Percentiles rank a stretch among this genome's conserved stretches.
Evolutionary conservation across 345 rosid species (phyloP).

Genomic region (Lumnitzera racemosa): DNA sequence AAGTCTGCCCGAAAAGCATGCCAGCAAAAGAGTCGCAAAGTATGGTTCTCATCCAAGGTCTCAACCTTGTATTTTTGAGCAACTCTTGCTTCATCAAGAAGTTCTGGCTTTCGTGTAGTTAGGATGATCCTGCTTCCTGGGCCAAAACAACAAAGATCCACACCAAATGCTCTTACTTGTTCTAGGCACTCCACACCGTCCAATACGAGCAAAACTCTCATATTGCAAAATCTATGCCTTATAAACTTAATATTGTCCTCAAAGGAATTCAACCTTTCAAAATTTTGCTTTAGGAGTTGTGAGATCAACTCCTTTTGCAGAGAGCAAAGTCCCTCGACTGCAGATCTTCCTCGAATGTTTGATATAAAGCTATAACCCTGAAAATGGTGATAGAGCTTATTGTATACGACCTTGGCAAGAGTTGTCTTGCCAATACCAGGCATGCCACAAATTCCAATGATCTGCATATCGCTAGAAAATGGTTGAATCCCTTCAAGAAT

Average conservation of each 20-base stretch:
- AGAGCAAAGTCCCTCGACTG: not conserved
- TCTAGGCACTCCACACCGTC: not conserved
- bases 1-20: not conserved
- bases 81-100: not conserved
- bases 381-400: not conserved
- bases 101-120: not conserved
- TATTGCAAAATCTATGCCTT: not conserved
- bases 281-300: not conserved
- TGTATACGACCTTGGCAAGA: slow-evolving; percentile 8
- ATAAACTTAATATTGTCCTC: not conserved
- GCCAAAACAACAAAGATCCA: not conserved
- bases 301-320: not conserved
- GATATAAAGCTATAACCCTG: not conserved
- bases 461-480: not conserved
- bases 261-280: not conserved
- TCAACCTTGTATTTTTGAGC: not conserved
- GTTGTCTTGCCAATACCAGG: slow-evolving; percentile 10
- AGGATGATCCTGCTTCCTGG: not conserved
- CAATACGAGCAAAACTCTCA: not conserved
- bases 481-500: not conserved
- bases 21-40: not conserved
- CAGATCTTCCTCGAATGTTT: not conserved
- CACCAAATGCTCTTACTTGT: not conserved
- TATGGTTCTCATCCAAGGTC: not conserved
- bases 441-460: not conserved